These are phyloP conservation scores for Colletotrichum sansevieriae DNA, from an alignment of 2,329 filamentous ascomycete species.

Conservation along the genomic window DNA sequence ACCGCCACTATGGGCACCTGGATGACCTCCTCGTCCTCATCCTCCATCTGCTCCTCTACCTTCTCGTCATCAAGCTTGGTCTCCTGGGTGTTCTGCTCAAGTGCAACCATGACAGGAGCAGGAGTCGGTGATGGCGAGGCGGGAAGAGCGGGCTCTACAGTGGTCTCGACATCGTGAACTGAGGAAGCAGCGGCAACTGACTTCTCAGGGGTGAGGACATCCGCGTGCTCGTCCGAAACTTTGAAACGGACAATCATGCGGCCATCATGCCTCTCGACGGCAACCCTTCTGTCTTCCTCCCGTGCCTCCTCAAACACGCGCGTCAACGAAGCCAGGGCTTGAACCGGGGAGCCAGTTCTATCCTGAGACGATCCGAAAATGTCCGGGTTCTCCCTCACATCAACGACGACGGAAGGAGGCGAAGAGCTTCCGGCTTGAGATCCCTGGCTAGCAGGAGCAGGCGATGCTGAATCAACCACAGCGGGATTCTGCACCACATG, in stretches of 20 bases:
- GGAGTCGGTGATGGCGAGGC: neutral
- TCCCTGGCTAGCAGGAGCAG: neutral
- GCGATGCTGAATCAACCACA: conserved; percentile 34
- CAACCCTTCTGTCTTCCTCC: conserved; percentile 25
- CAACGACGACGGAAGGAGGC: conserved; percentile 27
- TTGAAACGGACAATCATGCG: conserved; percentile 41
- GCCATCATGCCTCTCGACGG: conserved; percentile 16
- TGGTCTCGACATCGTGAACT: no score
- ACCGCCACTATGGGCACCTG: neutral
- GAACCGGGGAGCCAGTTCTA: conserved; percentile 18
- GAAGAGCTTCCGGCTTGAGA: neutral
- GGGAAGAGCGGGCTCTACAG: neutral
- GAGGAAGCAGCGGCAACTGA: neutral
- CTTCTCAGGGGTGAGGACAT: neutral
- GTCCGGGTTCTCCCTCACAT: conserved; percentile 36
- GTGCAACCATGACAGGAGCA: neutral
- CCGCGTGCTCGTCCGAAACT: conserved; percentile 30
- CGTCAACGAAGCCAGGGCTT: conserved; percentile 21
- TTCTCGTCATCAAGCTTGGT: neutral
- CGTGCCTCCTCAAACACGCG: conserved; percentile 22
- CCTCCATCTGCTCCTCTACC: neutral
- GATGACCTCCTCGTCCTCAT: neutral
- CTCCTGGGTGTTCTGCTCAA: neutral
- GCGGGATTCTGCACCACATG: conserved; percentile 30
- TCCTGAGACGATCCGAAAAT: conserved; percentile 38